Base-by-base conservation (phyloP, 768 basidiomycete genomes). In the Tricholoma saponaceum region DNA sequence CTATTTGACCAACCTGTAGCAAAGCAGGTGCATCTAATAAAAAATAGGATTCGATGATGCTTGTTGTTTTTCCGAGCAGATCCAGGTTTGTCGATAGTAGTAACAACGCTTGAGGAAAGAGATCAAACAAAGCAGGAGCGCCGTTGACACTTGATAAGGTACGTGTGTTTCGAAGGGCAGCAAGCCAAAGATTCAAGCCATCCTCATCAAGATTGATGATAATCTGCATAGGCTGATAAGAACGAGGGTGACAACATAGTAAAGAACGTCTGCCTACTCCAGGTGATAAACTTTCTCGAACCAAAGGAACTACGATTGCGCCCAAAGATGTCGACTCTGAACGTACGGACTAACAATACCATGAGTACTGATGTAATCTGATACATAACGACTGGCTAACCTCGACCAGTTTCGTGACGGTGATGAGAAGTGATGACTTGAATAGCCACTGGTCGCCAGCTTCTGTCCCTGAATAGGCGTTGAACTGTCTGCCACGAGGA, bases 171-270 rank as follows among this genome's bases (percentile, higher is more conserved):
- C 85, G 79, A 35, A 95, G 72, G 0, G 89, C 82, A 30, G 81
- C 75, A 22, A 79, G 75, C 94, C 93, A 95, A 10, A 96, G 80
- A 41, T 75, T 77, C 49, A 94, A 68, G 0, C 83, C 89, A 68
- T 95, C 93, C 59, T 85, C 83, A 62, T 95, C 92, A 22, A 96
- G 78, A 60, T 88, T 79, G 33, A 80, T 71, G n/a, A 79, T 77
- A 28, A 77, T 78, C 90, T 92, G 59, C 52, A 61, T 51, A 61
- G 53, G 55, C 13, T 49, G 59, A 23, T 57, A 60, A 23, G 66
- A 46, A 55, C 56, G 32, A 10, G 25, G 49, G 14, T 14, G 49
- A 33, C 18, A 30, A 25, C 51, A 32, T 23, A 20, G n/a, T 22
- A 33, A 52, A 28, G 23, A 30, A 43, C 8, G 14, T 20, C 25